phyloP scores from a whole-genome alignment of 371 early-diverging fungal species.

The Syncephalastrum sp. region DNA sequence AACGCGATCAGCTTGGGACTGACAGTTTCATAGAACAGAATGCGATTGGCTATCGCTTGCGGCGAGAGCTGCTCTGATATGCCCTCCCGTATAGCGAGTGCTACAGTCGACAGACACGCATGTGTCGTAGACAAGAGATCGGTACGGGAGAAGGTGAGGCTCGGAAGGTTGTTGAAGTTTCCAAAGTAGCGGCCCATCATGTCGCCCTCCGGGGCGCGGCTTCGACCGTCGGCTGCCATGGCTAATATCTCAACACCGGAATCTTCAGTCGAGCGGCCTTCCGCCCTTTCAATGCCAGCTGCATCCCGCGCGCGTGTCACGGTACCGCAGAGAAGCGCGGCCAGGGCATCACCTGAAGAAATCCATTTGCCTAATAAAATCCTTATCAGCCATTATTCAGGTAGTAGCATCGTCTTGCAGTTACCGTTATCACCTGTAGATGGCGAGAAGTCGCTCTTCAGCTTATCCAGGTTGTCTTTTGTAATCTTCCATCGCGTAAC shows the following conservation, averaged over 20 bases:
- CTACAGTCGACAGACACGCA: constrained; percentile 28
- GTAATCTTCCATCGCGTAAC: constrained; percentile 32
- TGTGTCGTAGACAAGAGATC: constrained; percentile 25
- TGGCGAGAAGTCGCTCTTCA: constrained; percentile 36
- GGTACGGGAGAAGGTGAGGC: constrained; percentile 21
- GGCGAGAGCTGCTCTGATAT: constrained; percentile 28
- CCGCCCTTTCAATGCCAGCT: constrained; percentile 23
- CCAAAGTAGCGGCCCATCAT: constrained; percentile 42
- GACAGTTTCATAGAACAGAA: constrained; percentile 30
- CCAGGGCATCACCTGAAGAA: constrained; percentile 46
- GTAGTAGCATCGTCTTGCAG: constrained; percentile 13
- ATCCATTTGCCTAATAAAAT: constrained; percentile 24
- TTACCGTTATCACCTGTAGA: not conserved
- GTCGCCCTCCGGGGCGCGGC: constrained; percentile 24
- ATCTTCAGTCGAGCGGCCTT: constrained; percentile 29
- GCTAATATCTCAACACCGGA: constrained; percentile 26
- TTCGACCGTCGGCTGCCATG: constrained; percentile 47
- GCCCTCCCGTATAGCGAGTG: constrained; percentile 32
- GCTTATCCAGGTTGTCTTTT: constrained; percentile 19
- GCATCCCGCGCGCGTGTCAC: constrained; percentile 39
- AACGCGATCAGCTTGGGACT: constrained; percentile 26
- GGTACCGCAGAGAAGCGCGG: constrained; percentile 32
- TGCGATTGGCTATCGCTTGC: constrained; percentile 30
- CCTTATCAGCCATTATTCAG: constrained; percentile 30
- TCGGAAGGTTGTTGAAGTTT: constrained; percentile 39